Conservation (phyloP, 495 filamentous ascomycete species). For the Hypoxylon perforatum region DNA sequence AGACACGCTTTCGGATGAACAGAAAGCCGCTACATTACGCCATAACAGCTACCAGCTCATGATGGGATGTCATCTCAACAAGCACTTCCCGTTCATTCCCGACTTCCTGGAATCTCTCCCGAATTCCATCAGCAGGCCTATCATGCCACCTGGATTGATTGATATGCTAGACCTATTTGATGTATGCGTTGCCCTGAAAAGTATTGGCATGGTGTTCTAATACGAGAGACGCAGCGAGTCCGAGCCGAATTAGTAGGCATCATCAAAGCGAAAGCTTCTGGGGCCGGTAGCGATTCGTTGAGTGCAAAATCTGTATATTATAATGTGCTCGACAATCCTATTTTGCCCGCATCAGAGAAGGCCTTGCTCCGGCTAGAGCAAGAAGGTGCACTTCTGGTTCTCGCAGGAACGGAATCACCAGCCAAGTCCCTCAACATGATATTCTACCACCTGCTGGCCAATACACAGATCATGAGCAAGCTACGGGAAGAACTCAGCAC, state of each 20-base stretch:
- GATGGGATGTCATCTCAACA: constrained; percentile 52
- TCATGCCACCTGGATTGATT: constrained; percentile 54
- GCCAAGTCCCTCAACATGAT: constrained; percentile 41
- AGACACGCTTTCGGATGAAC: constrained; percentile 49
- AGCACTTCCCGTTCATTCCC: constrained; percentile 54
- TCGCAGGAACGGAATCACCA: constrained; percentile 52
- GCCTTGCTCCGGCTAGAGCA: constrained; percentile 51
- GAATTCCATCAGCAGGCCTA: constrained; percentile 48
- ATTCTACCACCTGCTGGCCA: constrained; percentile 37
- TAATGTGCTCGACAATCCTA: constrained; percentile 49
- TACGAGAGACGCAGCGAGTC: constrained; percentile 47
- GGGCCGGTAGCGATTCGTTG: constrained; percentile 29
- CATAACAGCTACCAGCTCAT: constrained; percentile 51
- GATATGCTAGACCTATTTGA: constrained; percentile 53
- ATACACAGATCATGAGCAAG: constrained; percentile 31
- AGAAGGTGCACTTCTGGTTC: constrained; percentile 50
- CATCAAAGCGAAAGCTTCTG: constrained; percentile 48
- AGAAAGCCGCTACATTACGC: constrained; percentile 46
- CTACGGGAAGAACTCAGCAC: constrained; percentile 26
- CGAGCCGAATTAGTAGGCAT: constrained; percentile 47
- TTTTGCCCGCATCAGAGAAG: constrained; percentile 50
- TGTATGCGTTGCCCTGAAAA: constrained; percentile 44
- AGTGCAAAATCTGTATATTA: constrained; percentile 50
- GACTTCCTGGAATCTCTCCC: constrained; percentile 54
- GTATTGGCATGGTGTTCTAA: constrained; percentile 34